Evolutionary conservation across 352 stramenopile genomes (phyloP), one percentile per base, ranked within the genome.

Genomic region (Lagenidium sp.): DNA sequence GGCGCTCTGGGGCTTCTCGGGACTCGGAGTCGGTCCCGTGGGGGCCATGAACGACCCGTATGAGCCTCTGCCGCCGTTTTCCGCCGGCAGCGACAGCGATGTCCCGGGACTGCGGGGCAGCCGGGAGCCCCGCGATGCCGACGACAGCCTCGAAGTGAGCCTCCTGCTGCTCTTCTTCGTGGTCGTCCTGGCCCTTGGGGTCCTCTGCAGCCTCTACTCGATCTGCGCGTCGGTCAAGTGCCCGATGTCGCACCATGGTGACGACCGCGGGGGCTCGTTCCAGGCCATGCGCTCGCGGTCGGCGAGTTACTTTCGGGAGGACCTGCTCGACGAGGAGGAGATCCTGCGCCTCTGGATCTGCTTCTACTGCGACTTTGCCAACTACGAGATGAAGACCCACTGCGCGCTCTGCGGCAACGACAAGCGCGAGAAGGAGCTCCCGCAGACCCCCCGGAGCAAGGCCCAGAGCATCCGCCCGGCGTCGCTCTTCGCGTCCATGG

Each of bases 381-480:
- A 81, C 57, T 81, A 78, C 50, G 63, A 75, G 38, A 56, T 73
- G 40, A 77, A 78, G 50, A 64, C 37, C 3, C 51, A 65, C 24
- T 81, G 65, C 31, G 63, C 68, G 16, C 41, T 81, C 21, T 81
- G 68, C 29, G 60, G 65, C 10, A 50, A 66, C 22, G 41, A 66
- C 31, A 76, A 75, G 51, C 35, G 48, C 19, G 53, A 68, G 28
- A 63, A 62, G 35, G 22, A 53, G 19, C 25, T 63, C n/a, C 31
- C 54, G 11, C 22, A 39, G 0, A 63, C 46, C 18, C 39, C 47
- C 2, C 36, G 54, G 6, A 50, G 48, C 39, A 68, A 68, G 25
- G 42, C 50, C 1, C 59, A 55, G 28, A 53, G 47, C 23, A 56
- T 63, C 23, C 57, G 57, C 0, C 53, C 59, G 13, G 56, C 44